Percentiles rank a stretch among this genome's conserved stretches.
These are phyloP conservation scores for Chytriomyces sp. DNA, from an alignment of 192 early-diverging fungal genomes.

Conservation along the genomic window DNA sequence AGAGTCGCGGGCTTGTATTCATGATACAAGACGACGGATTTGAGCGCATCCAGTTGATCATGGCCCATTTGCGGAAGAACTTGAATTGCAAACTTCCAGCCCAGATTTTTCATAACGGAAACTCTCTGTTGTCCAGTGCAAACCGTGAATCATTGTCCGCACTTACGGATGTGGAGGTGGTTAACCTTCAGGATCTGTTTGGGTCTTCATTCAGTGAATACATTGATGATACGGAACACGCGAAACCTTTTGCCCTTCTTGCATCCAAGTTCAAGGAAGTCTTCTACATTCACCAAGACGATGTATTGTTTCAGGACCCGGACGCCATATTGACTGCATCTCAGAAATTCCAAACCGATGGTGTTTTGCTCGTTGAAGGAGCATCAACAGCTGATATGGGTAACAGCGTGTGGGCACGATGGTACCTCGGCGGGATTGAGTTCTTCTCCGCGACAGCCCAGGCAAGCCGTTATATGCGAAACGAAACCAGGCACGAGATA, in stretches of 20 bases:
- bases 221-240: not conserved
- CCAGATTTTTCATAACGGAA: conserved; percentile 4
- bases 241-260: not conserved
- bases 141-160: not conserved
- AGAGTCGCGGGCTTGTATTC: not conserved
- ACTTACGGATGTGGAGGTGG: not conserved
- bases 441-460: not conserved
- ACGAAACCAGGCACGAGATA: not conserved
- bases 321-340: not conserved
- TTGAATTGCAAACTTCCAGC: not conserved
- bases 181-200: not conserved
- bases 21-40: not conserved
- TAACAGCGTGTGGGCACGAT: not conserved
- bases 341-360: not conserved
- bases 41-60: not conserved
- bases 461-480: not conserved
- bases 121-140: not conserved
- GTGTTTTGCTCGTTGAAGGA: not conserved
- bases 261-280: not conserved
- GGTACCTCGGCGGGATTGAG: not conserved
- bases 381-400: not conserved
- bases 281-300: not conserved
- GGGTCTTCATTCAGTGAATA: not conserved
- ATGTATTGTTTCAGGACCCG: not conserved
- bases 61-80: not conserved